A percentile compares a stretch with the other conserved stretches of the same genome.
These are phyloP conservation scores for Ganoderma lingzhi DNA, from an alignment of 1,284 basidiomycete species.

Conservation along the genomic window DNA sequence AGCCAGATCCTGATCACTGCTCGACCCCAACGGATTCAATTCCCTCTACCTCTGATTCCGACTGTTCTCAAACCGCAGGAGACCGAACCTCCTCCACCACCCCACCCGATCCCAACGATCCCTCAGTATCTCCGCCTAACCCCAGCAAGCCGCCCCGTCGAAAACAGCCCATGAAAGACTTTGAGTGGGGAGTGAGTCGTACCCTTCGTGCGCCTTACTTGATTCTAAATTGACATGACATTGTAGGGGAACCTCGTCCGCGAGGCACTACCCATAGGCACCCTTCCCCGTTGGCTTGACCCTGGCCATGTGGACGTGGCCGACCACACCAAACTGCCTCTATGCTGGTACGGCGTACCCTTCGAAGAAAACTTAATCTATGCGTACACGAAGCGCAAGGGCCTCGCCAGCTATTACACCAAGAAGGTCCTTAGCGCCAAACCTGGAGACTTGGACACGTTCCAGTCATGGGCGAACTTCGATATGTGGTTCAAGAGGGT, in stretches of 20 bases:
- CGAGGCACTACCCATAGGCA: not conserved
- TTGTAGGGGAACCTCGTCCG: not conserved
- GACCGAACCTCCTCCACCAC: not conserved
- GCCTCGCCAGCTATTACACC: not conserved
- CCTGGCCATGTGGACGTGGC: not conserved
- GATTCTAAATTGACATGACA: not conserved
- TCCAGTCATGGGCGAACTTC: not conserved
- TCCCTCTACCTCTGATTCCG: not conserved
- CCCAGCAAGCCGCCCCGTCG: not conserved
- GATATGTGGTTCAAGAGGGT: not conserved
- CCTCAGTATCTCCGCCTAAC: not conserved
- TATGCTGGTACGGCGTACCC: not conserved
- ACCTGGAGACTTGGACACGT: not conserved
- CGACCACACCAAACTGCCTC: not conserved
- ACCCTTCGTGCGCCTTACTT: not conserved
- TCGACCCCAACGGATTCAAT: not conserved
- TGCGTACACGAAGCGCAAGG: not conserved
- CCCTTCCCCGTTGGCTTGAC: not conserved
- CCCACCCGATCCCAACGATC: not conserved
- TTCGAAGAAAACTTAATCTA: not conserved
- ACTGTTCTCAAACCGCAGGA: not conserved
- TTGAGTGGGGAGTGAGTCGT: not conserved
- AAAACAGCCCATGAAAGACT: not conserved
- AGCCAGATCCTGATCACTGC: not conserved
- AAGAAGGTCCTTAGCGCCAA: not conserved